These are phyloP conservation scores for Knufia petricola DNA, from an alignment of 2,329 filamentous ascomycete genomes.

Conservation along the genomic window DNA sequence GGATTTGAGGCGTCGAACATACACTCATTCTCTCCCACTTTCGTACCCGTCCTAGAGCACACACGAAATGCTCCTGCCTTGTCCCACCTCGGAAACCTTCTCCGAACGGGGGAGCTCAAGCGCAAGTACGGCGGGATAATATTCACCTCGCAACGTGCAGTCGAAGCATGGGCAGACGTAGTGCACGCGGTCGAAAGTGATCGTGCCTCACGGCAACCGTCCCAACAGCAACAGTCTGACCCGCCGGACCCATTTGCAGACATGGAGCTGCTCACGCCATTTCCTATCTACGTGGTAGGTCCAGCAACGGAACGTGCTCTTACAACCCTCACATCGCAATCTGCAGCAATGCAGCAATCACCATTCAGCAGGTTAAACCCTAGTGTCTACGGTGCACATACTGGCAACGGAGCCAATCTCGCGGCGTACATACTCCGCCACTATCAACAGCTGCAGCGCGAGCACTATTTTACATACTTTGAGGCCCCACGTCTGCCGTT, in stretches of 20 bases:
- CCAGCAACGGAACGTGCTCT: slow-evolving; percentile 56
- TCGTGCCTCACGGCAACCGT: not conserved
- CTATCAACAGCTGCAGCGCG: slow-evolving; percentile 43
- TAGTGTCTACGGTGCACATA: slow-evolving; percentile 65
- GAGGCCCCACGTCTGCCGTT: slow-evolving; percentile 18
- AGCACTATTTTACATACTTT: slow-evolving; percentile 13
- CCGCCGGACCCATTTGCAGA: not conserved
- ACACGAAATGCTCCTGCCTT: slow-evolving; percentile 32
- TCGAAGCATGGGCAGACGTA: slow-evolving; percentile 35
- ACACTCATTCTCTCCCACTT: slow-evolving; percentile 22
- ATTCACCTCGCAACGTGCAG: slow-evolving; percentile 41
- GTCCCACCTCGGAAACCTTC: slow-evolving; percentile 27
- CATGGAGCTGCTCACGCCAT: slow-evolving; percentile 14
- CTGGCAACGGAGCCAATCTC: slow-evolving; percentile 74
- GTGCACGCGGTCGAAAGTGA: slow-evolving; percentile 24
- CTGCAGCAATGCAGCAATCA: slow-evolving; percentile 4
- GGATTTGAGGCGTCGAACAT: slow-evolving; percentile 2
- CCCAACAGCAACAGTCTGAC: not conserved
- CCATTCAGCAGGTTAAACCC: slow-evolving; percentile 33
- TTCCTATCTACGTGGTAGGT: slow-evolving; percentile 39
- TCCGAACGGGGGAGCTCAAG: slow-evolving; percentile 27
- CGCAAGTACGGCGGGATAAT: slow-evolving; percentile 38
- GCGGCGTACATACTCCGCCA: slow-evolving; percentile 69
- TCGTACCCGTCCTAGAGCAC: slow-evolving; percentile 40
- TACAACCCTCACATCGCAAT: slow-evolving; percentile 29